Evolutionary conservation across 345 rosid species (phyloP), one percentile per base, ranked within the genome.

Genomic region (Firmiana major): DNA sequence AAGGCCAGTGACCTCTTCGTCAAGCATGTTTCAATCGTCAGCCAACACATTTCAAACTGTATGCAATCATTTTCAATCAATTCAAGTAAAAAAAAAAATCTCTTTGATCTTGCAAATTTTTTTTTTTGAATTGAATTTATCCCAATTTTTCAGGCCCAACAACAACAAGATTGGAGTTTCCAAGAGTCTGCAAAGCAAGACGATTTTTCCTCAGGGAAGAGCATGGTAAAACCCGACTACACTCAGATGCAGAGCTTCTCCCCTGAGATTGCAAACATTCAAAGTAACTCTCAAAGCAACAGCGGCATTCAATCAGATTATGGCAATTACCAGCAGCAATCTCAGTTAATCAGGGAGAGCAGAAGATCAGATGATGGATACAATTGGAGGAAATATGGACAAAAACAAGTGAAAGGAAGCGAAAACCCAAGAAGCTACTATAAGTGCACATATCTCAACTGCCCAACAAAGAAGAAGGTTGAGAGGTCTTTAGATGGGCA

Each of bases 301-400:
- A 81, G 68, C 34, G 78, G 67, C 54, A 71, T 78, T 76, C 87
- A 77, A 59, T 74, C 89, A 11, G 86, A 80, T 74, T 73, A 43
- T 76, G 81, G 79, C 3, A 80, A 75, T 24, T 72, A 72, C 34
- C 83, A 77, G 5, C 87, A 77, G 16, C 94, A 82, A 69, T 53
- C 84, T 57, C 89, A 80, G 83, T n/a, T 85, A 1, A 70, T 85
- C 8, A 86, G 89, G 79, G 96, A 84, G 75, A 86, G 82, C 75
- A 88, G 86, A 68, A 89, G 81, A 83, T 85, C 98, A 11, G 94
- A 90, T 9, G 98, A 93, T 80, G 98, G 98, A 36, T 94, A 89
- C 83, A 91, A 93, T 40, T 94, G 98, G 98, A 86, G 98, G n/a
- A 94, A 94, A 84, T 94, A 94, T 78, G 98, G 98, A 3, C 98